Base-by-base conservation (phyloP, 1,284 basidiomycete species). In the Inonotus obliquus region DNA sequence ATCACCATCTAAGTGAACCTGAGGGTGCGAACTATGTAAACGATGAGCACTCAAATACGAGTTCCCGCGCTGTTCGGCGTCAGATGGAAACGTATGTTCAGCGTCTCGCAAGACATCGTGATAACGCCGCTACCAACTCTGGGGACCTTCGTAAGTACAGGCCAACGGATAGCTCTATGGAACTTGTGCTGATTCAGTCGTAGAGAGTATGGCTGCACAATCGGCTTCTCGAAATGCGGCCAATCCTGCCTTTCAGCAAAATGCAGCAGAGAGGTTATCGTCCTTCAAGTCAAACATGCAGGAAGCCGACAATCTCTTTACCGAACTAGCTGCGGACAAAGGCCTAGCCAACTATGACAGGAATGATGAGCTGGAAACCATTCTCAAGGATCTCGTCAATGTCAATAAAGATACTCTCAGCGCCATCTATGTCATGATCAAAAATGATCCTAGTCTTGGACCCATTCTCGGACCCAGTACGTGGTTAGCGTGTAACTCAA, bases 321-420 rank as follows among this genome's bases (percentile, higher is more conserved):
- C 61, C 9, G 67, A 74, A 39, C 70, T 79, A 14, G 73, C 69
- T 21, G 69, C 74, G 9, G 76, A 80, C 66, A 81, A 81, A 61
- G 83, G 84, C 14, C 74, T 83, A 38, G 79, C 73, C n/a, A 76
- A 81, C 72, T 84, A 82, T 68, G 77, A 87, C 68, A 59, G 62
- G 2, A 69, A 68, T 25, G 73, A 79, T 65, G 68, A 72, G 23
- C 39, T 84, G 2, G 79, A 87, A 67, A 79, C 71, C 0, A 37
- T 80, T 17, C 63, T 88, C 55, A 85, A 85, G 69, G 68, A 78
- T 21, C 47, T 77, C 2, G 68, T 84, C 68, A 79, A 85, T 69
- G 48, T 72, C 21, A 68, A 73, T 72, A 87, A 87, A 71, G 62
- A 78, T 32, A 61, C 72, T 2, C 71, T 87, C 32, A 66, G 53